Evolutionary conservation across 2,329 filamentous ascomycete species (phyloP).

Genomic region (Cladosporium oxysporum): DNA sequence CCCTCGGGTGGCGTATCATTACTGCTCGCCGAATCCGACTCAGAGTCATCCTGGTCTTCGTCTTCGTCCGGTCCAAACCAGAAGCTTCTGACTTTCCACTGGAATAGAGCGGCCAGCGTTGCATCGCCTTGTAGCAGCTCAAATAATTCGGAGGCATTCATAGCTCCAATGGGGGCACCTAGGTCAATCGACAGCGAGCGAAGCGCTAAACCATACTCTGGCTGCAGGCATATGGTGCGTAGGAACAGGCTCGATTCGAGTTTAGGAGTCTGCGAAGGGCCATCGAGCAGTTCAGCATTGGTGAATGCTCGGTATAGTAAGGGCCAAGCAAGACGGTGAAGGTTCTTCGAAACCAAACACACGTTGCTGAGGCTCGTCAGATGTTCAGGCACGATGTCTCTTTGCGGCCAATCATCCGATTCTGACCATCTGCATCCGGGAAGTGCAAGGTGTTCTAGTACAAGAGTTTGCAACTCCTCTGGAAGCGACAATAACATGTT

Average conservation of each 20-base stretch:
- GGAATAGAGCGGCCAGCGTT: slow-evolving; percentile 2
- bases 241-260: not conserved
- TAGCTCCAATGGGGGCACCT: not conserved
- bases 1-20: not conserved
- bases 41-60: not conserved
- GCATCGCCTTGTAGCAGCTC: slow-evolving; percentile 10
- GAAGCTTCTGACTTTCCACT: slow-evolving; percentile 4
- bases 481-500: not conserved
- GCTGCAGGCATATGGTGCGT: not conserved
- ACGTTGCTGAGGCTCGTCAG: not conserved
- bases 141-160: not conserved
- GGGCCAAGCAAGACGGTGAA: slow-evolving; percentile 5
- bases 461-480: not conserved
- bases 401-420: not conserved
- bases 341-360: not conserved
- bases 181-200: not conserved
- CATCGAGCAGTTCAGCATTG: not conserved
- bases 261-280: not conserved
- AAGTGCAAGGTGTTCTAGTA: slow-evolving; percentile 4
- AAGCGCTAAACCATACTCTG: not conserved
- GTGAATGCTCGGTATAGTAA: slow-evolving; percentile 4
- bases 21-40: no score
- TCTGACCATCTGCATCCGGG: not conserved
- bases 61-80: not conserved
- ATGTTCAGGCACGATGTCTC: not conserved